Base-by-base conservation (phyloP, 176 grass and related monocot genomes). In the Oryza brachyantha region DNA sequence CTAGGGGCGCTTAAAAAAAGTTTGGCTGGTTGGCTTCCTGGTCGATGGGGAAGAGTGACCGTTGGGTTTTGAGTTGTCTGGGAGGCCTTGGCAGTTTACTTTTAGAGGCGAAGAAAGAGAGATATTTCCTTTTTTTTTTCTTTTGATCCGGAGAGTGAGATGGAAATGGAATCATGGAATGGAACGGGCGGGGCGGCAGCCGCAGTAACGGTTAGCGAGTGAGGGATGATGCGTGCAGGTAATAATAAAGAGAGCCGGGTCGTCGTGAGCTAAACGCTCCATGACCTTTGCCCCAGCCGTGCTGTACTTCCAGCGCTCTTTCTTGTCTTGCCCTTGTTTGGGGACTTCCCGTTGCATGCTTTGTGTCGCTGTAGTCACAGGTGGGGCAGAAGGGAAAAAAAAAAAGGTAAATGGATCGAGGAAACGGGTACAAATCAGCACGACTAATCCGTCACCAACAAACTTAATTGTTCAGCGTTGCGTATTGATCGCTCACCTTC, bases 21-120 rank as follows among this genome's bases (percentile, higher is more conserved):
- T 2, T 1, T 26, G 46, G 22, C 24, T 9, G 67, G 74, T 21
- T 27, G 40, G 68, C 26, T 28, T 31, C 58, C 32, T 54, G 85
- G 60, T 52, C 40, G 86, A 70, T 40, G 42, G 81, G 76, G 14
- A 70, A 70, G 81, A 59, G 77, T 88, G 81, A 80, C 71, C 77
- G 86, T 85, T 85, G 64, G 87, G 78, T 80, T 80, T 43, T 42
- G 79, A 35, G 79, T 28, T 62, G 78, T 26, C 2, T 12, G n/a
- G 61, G 31, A 5, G 12, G 29, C 1, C 38, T 69, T 27, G n/a
- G 36, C 38, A 5, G 70, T 45, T 29, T 68, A 68, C 79, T 81
- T 82, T 65, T 40, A 26, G 29, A 22, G 3, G 24, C 12, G 28
- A 27, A 3, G 59, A 26, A 12, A 13, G 2, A 8, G 17, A 10